Base-by-base conservation (phyloP, 1,284 basidiomycete genomes). In the Fomitopsis pinicola region DNA sequence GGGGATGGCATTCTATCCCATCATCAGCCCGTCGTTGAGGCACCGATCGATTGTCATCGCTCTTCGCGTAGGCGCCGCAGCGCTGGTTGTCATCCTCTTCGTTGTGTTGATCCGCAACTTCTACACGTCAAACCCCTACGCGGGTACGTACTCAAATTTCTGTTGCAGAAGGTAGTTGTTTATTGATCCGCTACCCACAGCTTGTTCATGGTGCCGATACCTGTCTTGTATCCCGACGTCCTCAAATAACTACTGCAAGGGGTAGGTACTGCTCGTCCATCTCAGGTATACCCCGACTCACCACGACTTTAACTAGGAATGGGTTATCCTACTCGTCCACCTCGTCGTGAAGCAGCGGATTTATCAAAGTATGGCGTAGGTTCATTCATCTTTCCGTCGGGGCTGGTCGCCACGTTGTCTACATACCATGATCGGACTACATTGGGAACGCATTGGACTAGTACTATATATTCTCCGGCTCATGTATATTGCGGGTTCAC, bases 121-220 rank as follows among this genome's bases (percentile, higher is more conserved):
- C 74, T 97, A 96, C 72, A 94, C 85, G 2, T 86, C 85, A 44
- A 83, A 94, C 70, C 92, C 92, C 17, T 90, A 89, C 70, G 86
- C 87, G 52, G 88, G 91, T 90, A 71, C 22, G 82, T 76, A 19
- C 26, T 30, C 54, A 38, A 19, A 52, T 45, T 48, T 0, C 22
- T 30, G 28, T 15, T 5, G 36, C n/a, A 7, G 40, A 15, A 40
- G 38, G 38, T 42, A 38, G 42, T 42, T 40, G 42, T 8, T 33
- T 26, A 17, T 40, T 55, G 28, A 55, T 57, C 26, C 58, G 33
- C 57, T 50, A 2, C 55, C 46, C 56, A 57, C 62, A 84, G 93
- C 94, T 22, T 98, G 96, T 73, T 81, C 86, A 55, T 93, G 95
- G 75, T 98, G 97, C 72, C 84, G 94, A 58, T 97, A 94, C 74